phyloP scores from a whole-genome alignment of 2,329 filamentous ascomycete genomes.

The Fusarium globosum region DNA sequence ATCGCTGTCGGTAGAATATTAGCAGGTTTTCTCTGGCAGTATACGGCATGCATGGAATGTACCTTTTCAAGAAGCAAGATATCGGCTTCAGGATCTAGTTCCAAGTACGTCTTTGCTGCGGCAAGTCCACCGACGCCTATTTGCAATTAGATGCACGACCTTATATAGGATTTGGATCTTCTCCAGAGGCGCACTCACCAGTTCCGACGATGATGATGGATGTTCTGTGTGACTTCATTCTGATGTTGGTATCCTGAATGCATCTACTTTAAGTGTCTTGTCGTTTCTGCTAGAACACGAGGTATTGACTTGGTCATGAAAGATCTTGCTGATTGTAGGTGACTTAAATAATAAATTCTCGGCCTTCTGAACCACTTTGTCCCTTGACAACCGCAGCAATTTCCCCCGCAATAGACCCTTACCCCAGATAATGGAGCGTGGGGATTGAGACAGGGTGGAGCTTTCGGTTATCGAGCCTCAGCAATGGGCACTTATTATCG shows the following conservation, averaged over 20 bases:
- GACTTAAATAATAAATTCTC: background rate
- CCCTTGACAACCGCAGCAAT: rapidly evolving
- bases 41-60: rapidly evolving
- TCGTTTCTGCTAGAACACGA: rapidly evolving
- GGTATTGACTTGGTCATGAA: too few species aligned
- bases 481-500: too few species aligned
- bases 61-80: background rate
- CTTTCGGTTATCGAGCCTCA: background rate
- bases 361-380: background rate
- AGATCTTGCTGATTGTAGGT: rapidly evolving
- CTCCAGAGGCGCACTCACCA: background rate
- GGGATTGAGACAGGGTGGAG: background rate
- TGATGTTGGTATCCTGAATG: rapidly evolving
- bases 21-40: rapidly evolving
- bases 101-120: background rate
- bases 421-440: background rate
- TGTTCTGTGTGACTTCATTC: background rate
- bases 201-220: background rate
- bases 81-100: background rate
- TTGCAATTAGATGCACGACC: rapidly evolving
- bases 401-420: background rate
- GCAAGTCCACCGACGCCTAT: background rate
- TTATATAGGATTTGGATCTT: too few species aligned
- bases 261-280: rapidly evolving
- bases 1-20: background rate